Evolutionary conservation across 2,329 filamentous ascomycete species (phyloP).

Genomic region (Diaporthe citriasiana): DNA sequence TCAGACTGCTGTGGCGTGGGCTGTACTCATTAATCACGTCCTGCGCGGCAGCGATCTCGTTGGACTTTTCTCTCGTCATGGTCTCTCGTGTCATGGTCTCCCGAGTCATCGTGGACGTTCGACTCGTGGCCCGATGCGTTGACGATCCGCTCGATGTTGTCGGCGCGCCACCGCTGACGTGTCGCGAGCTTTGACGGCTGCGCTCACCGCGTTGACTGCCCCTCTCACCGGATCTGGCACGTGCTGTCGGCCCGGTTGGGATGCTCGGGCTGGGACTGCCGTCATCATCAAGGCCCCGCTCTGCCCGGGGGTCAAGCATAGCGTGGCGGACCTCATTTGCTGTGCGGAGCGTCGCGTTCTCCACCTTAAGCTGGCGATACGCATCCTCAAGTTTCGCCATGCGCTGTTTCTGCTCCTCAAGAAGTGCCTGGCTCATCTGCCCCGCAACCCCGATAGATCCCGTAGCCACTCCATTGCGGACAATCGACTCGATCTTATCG

Average conservation of each 20-base stretch:
- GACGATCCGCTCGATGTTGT: constrained; percentile 43
- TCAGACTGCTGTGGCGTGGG: constrained; percentile 44
- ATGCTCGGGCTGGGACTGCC: constrained; percentile 68
- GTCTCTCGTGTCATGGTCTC: constrained; percentile 49
- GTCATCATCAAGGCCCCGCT: constrained; percentile 46
- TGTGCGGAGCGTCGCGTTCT: constrained; percentile 78
- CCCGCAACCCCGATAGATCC: constrained; percentile 57
- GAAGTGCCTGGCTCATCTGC: constrained; percentile 32
- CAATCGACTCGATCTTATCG: constrained; percentile 85
- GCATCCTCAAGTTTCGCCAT: constrained; percentile 71
- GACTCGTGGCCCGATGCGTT: constrained; percentile 43
- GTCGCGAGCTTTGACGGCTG: constrained; percentile 44
- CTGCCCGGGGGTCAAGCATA: constrained; percentile 54
- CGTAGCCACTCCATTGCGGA: constrained; percentile 74
- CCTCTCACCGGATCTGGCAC: constrained; percentile 45
- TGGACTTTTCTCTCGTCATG: constrained; percentile 46
- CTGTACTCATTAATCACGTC: constrained; percentile 35
- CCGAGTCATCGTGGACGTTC: constrained; percentile 52
- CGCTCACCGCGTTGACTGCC: constrained; percentile 30
- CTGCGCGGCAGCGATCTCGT: constrained; percentile 35
- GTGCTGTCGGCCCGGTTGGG: constrained; percentile 67
- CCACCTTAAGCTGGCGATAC: constrained; percentile 74
- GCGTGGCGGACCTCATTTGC: constrained; percentile 69
- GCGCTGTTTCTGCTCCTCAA: constrained; percentile 60
- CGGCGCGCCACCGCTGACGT: constrained; percentile 39